Base-by-base conservation (phyloP, 2,329 filamentous ascomycete species). In the Phoma sp. region DNA sequence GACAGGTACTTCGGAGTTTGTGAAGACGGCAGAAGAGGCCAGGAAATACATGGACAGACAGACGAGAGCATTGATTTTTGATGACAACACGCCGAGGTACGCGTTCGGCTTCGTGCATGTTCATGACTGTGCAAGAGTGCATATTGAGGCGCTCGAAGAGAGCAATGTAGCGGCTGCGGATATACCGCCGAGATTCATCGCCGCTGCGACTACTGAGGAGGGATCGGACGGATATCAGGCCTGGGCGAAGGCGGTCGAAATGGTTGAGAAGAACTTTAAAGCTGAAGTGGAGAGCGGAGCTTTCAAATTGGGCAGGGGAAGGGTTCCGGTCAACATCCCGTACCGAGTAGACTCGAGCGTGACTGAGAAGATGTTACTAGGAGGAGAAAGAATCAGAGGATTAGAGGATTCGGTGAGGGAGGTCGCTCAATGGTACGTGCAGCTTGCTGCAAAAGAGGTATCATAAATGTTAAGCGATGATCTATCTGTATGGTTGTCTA, bases 21-120 rank as follows among this genome's bases (percentile, higher is more conserved):
- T 61, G 3, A 60, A 35, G 14, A 65, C 62, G 2, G 47, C 63
- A 2, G 41, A 55, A 0, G 44, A 65, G 44, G 69, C 66, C 0
- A 39, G 53, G 22, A 51, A 49, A 13, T 55, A 64, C 2, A 64
- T 74, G 57, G 71, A 74, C 42, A 67, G 71, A 22, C 71, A 73
- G 60, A 68, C 61, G 2, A 61, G 62, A 27, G 69, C 70, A 1
- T 50, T 73, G 4, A 51, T 74, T 1, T 74, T 74, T 55, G 65
- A 71, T 32, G 65, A 65, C 8, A 51, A 60, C 7, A 62, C 64
- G 9, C 67, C 71, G 3, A 60, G 66, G 7, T 73, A 74, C 53
- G 62, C 64, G 5, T 74, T 74, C 46, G 70, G 70, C 3, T 74
- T 74, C n/a, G 68, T 73, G 24, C 62, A 70, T 35, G 62, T 73